Conservation (phyloP, 495 filamentous ascomycete genomes). For the Neurospora intermedia region DNA sequence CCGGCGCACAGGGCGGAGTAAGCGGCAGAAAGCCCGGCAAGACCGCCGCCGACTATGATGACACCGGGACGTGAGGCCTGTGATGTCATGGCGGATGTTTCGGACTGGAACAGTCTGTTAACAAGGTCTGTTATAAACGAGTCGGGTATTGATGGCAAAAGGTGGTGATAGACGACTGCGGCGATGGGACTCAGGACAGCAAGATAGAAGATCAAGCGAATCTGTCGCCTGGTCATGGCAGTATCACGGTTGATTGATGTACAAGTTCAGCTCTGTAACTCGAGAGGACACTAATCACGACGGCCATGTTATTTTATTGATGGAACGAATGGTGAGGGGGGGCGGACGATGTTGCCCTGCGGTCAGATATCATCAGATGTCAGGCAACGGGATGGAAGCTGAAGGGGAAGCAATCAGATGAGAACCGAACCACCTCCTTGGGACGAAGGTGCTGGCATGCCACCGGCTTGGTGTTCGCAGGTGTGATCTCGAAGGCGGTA, state of each 20-base stretch:
- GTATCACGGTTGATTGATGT: neutral
- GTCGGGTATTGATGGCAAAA: neutral
- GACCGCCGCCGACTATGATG: conserved; percentile 41
- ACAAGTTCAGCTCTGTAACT: neutral
- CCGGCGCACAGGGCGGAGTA: conserved; percentile 35
- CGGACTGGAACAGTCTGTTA: neutral
- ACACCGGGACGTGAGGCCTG: conserved; percentile 13
- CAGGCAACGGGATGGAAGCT: neutral
- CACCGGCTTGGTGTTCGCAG: neutral
- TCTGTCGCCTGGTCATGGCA: conserved; percentile 8
- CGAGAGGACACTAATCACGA: neutral
- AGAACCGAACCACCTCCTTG: neutral
- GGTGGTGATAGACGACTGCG: conserved; percentile 7
- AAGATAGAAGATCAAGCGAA: conserved; percentile 3
- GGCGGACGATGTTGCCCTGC: neutral
- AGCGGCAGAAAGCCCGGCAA: conserved; percentile 42
- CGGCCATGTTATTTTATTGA: neutral
- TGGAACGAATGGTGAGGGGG: neutral
- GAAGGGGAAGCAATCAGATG: neutral
- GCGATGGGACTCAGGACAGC: conserved; percentile 10
- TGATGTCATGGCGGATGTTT: neutral
- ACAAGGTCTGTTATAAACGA: neutral
- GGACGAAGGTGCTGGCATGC: neutral
- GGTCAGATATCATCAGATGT: neutral
- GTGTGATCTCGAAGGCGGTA: neutral